Percentiles rank a stretch among this genome's conserved stretches.
phyloP scores from a whole-genome alignment of 306 rosid genomes.

The Corylus avellana region DNA sequence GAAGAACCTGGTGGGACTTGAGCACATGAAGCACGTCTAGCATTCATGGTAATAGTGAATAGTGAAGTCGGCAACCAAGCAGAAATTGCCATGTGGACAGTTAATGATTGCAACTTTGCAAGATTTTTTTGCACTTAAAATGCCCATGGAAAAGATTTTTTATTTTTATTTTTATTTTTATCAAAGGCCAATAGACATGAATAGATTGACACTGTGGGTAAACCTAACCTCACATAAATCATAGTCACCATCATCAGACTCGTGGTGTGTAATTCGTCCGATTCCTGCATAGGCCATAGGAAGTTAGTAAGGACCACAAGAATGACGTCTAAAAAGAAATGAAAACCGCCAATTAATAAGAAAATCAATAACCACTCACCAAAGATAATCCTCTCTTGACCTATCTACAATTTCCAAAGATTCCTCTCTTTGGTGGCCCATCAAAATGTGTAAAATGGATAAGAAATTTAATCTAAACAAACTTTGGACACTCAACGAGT shows the following conservation, averaged over 20 bases:
- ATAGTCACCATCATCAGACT: background rate
- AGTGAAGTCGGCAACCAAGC: background rate
- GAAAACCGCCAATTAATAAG: background rate
- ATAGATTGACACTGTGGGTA: background rate
- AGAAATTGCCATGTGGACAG: background rate
- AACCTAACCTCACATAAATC: background rate
- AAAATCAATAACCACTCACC: background rate
- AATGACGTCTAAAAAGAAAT: background rate
- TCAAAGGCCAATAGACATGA: too few species aligned
- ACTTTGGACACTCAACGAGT: too few species aligned
- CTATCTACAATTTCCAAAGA: background rate
- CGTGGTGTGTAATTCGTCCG: background rate
- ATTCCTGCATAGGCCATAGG: background rate
- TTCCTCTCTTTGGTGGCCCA: background rate
- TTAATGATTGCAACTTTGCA: background rate
- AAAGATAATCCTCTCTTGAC: background rate
- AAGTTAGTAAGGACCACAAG: background rate
- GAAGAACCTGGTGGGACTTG: too few species aligned
- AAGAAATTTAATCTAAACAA: too few species aligned
- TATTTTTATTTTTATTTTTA: too few species aligned
- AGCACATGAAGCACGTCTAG: background rate
- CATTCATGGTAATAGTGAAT: background rate
- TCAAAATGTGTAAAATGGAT: too few species aligned
- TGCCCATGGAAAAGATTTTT: background rate
- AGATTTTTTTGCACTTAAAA: too few species aligned